A percentile compares a stretch with the other conserved stretches of the same genome.
phyloP scores from a whole-genome alignment of 495 filamentous ascomycete genomes.

The Jackrogersella minutella region DNA sequence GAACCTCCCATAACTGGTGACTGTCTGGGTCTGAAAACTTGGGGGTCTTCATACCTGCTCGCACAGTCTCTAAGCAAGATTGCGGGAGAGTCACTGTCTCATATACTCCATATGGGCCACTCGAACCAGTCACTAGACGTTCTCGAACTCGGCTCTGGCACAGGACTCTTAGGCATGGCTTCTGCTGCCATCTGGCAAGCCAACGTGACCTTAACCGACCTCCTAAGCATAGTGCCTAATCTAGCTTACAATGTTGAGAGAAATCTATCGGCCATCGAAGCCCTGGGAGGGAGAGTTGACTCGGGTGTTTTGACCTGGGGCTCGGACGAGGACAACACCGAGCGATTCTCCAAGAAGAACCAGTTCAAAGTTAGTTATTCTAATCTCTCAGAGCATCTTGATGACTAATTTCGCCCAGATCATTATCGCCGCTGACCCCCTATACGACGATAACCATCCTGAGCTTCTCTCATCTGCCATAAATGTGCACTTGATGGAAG shows the following conservation, averaged over 20 bases:
- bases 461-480: conserved; percentile 53
- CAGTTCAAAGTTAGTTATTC: conserved; percentile 51
- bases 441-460: conserved; percentile 60
- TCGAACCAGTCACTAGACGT: conserved; percentile 34
- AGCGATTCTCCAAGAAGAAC: conserved; percentile 43
- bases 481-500: conserved; percentile 47
- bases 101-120: conserved; percentile 44
- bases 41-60: conserved; percentile 87
- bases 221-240: conserved; percentile 56
- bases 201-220: conserved; percentile 55
- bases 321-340: conserved; percentile 43
- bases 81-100: conserved; percentile 45
- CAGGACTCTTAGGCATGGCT: conserved; percentile 67
- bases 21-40: conserved; percentile 90
- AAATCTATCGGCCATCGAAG: conserved; percentile 47
- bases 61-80: conserved; percentile 72
- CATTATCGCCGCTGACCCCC: conserved; percentile 53
- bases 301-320: conserved; percentile 56
- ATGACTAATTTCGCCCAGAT: conserved; percentile 43
- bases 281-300: conserved; percentile 47
- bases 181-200: conserved; percentile 54
- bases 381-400: neutral
- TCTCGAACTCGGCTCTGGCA: conserved; percentile 71
- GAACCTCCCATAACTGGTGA: conserved; percentile 89
- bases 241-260: conserved; percentile 49